Evolutionary conservation across 768 basidiomycete species (phyloP), one percentile per base, ranked within the genome.

Genomic region (Glaciozyma martinii): DNA sequence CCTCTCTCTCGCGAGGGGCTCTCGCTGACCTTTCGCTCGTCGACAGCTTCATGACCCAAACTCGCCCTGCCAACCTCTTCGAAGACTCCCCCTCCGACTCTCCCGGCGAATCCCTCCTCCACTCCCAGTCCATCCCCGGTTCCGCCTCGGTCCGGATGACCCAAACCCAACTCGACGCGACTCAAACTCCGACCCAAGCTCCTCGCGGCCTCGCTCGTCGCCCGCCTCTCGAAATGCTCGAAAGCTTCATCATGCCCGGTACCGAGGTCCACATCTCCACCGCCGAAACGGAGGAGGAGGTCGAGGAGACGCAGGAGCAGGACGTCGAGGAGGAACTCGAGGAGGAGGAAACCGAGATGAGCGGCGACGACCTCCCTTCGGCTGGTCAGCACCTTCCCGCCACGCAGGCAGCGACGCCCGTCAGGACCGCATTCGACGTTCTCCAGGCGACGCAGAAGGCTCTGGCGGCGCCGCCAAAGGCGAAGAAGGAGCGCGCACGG

Each of bases 71-170:
- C 29, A 55, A 57, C 43, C 32, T 62, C 29, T 65, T 60, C 29
- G 60, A 21, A 49, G 64, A 69, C 55, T 69, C 67, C n/a, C 67
- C 67, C 5, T 52, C 64, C 47, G 64, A 62, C 46, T 62, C 67
- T 2, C 67, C 63, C 15, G 43, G 29, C 13, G 25, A 52, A 55
- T 53, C 60, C 19, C 40, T 32, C 58, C 64, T 52, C 30, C 42
- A 57, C 1, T 60, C 58, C 3, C 59, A 66, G 13, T 62, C 63
- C 21, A 60, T 46, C 27, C 60, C 19, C 52, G 57, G 56, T 40
- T 68, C 67, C 23, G 56, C 64, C 29, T 62, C 67, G 0, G 9
- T 30, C 3, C 54, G 32, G 19, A 55, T 37, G 54, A 32, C 30
- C 7, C 54, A 55, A n/a, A 55, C 54, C 23, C 67, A 65, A 33